phyloP scores from a whole-genome alignment of 2,329 filamentous ascomycete genomes.

The Waltergamsia citrina region DNA sequence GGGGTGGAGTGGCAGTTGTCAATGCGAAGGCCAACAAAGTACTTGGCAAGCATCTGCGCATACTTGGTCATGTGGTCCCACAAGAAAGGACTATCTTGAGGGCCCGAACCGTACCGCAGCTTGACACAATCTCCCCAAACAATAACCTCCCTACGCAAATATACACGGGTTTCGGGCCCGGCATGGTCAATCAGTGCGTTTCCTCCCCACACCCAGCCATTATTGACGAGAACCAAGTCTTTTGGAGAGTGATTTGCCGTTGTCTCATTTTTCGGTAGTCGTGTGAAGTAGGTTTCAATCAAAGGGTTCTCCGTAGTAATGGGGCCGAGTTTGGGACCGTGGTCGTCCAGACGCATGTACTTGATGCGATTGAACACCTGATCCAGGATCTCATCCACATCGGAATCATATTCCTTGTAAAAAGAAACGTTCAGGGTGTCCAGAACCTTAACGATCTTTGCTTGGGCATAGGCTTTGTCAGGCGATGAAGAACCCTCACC shows the following conservation, averaged over 20 bases:
- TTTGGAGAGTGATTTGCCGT: conserved; percentile 69
- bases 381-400: conserved; percentile 74
- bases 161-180: conserved; percentile 81
- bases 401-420: conserved; percentile 85
- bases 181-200: conserved; percentile 93
- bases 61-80: conserved; percentile 97
- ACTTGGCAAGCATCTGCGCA: conserved; percentile 83
- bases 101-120: conserved; percentile 73
- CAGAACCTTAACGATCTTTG: conserved; percentile 54
- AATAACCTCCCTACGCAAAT: conserved; percentile 91
- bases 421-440: conserved; percentile 80
- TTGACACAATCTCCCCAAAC: conserved; percentile 99
- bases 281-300: conserved; percentile 91
- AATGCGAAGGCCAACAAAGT: conserved; percentile 91
- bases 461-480: conserved; percentile 38
- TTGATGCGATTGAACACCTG: conserved; percentile 93
- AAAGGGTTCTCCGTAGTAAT: conserved; percentile 71
- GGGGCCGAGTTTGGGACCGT: conserved; percentile 78
- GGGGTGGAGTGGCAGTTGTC: conserved; percentile 98
- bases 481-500: conserved; percentile 29
- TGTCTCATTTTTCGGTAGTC: conserved; percentile 67
- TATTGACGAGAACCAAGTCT: conserved; percentile 80
- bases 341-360: conserved; percentile 84
- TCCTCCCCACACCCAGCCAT: conserved; percentile 98
- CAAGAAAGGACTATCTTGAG: conserved; percentile 80